Evolutionary conservation across 1,284 basidiomycete species (phyloP).

Genomic region (Leucoagaricus sp.): DNA sequence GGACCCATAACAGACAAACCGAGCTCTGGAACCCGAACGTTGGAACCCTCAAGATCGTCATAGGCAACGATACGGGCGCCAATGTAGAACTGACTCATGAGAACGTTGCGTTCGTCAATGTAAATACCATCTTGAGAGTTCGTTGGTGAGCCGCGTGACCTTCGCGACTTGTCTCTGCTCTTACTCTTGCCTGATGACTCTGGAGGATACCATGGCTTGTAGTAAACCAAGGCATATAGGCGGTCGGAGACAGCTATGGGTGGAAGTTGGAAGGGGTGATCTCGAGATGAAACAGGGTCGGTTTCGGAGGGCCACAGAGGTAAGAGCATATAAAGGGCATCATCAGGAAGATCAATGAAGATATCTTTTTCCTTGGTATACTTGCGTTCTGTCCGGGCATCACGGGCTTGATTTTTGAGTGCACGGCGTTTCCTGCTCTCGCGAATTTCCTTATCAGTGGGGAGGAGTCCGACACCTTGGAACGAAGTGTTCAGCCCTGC

Average conservation of each 20-base stretch:
- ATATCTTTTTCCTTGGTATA: slow-evolving; percentile 39
- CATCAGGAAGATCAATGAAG: slow-evolving; percentile 63
- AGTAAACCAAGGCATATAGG: slow-evolving; percentile 74
- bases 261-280: slow-evolving; percentile 35
- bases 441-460: slow-evolving; percentile 44
- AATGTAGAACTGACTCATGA: slow-evolving; percentile 63
- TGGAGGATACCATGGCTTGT: slow-evolving; percentile 45
- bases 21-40: slow-evolving; percentile 69
- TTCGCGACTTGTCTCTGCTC: slow-evolving; percentile 38
- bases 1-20: slow-evolving; percentile 68
- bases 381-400: slow-evolving; percentile 20
- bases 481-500: slow-evolving; percentile 73
- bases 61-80: slow-evolving; percentile 69
- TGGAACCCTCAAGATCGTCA: slow-evolving; percentile 65
- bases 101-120: slow-evolving; percentile 44
- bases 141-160: slow-evolving; percentile 35
- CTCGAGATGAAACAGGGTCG: slow-evolving; percentile 42
- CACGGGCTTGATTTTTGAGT: slow-evolving; percentile 17
- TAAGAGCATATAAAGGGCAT: slow-evolving; percentile 78
- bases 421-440: slow-evolving; percentile 31
- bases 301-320: slow-evolving; percentile 80
- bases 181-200: slow-evolving; percentile 25
- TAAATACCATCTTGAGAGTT: slow-evolving; percentile 38
- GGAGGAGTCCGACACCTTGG: slow-evolving; percentile 75
- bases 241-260: slow-evolving; percentile 53